Evolutionary conservation across 192 early-diverging fungal species (phyloP).

Genomic region (Paraglomus occultum): DNA sequence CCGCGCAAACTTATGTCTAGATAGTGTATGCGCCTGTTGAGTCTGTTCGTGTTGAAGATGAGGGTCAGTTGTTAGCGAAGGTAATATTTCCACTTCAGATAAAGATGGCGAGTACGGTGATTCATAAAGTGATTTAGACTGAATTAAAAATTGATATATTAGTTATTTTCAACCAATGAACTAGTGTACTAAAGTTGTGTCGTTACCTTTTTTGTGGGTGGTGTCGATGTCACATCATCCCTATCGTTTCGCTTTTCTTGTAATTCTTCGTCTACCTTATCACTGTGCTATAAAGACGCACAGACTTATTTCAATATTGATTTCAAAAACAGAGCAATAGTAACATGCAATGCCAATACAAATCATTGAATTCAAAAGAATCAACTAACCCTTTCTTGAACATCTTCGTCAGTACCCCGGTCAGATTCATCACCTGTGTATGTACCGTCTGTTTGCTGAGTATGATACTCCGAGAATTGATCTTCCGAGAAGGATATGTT

Average conservation of each 20-base stretch:
- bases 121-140: constrained; percentile 24
- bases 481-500: background rate
- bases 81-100: constrained; percentile 22
- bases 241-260: constrained; percentile 20
- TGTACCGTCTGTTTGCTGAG: too few species aligned
- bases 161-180: background rate
- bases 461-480: too few species aligned
- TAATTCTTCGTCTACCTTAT: too few species aligned
- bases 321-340: constrained; percentile 17
- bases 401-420: too few species aligned
- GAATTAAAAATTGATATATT: constrained; percentile 23
- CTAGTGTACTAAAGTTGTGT: background rate
- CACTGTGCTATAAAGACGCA: constrained; percentile 14
- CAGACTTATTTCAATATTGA: constrained; percentile 15
- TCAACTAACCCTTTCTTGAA: constrained; percentile 18
- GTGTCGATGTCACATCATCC: constrained; percentile 10
- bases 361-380: constrained; percentile 17
- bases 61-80: constrained; percentile 4
- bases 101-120: constrained; percentile 16
- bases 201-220: constrained; percentile 13
- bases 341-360: constrained; percentile 12
- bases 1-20: too few species aligned
- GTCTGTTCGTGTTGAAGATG: too few species aligned
- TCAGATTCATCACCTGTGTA: too few species aligned
- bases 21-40: too few species aligned